Conservation (phyloP, 1,139 yeast species). For the Sugiyamaella pinicola region DNA sequence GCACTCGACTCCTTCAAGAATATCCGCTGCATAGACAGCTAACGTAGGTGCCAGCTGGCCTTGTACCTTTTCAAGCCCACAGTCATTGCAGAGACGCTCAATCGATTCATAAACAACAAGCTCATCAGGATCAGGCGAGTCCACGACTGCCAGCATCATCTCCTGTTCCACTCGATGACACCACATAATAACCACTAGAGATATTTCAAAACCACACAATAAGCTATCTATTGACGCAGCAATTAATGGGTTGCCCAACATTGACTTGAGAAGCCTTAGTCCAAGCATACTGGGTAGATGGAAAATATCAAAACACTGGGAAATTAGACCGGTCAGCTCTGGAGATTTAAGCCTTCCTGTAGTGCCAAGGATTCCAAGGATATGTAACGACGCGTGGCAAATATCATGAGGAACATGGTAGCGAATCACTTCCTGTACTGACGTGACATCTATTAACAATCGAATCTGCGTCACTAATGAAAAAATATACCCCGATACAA, state of each 20-base stretch:
- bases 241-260: conserved; percentile 31
- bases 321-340: conserved; percentile 30
- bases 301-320: conserved; percentile 35
- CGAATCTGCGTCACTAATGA: conserved; percentile 32
- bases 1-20: conserved; percentile 36
- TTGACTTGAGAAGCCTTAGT: conserved; percentile 28
- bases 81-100: conserved; percentile 32
- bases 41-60: conserved; percentile 36
- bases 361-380: conserved; percentile 26
- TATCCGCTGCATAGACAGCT: conserved; percentile 38
- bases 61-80: conserved; percentile 33
- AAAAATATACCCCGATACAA: conserved; percentile 29
- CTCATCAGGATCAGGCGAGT: conserved; percentile 30
- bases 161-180: conserved; percentile 38
- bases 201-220: conserved; percentile 35
- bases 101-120: conserved; percentile 30
- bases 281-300: conserved; percentile 34
- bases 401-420: conserved; percentile 37
- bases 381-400: conserved; percentile 31
- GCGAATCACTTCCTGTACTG: conserved; percentile 32
- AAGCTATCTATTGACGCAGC: conserved; percentile 33
- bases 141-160: conserved; percentile 23
- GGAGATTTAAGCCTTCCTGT: conserved; percentile 29
- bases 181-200: conserved; percentile 40
- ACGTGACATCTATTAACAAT: conserved; percentile 33